phyloP scores from a whole-genome alignment of 2,329 filamentous ascomycete genomes.

The Colletotrichum sansevieriae region DNA sequence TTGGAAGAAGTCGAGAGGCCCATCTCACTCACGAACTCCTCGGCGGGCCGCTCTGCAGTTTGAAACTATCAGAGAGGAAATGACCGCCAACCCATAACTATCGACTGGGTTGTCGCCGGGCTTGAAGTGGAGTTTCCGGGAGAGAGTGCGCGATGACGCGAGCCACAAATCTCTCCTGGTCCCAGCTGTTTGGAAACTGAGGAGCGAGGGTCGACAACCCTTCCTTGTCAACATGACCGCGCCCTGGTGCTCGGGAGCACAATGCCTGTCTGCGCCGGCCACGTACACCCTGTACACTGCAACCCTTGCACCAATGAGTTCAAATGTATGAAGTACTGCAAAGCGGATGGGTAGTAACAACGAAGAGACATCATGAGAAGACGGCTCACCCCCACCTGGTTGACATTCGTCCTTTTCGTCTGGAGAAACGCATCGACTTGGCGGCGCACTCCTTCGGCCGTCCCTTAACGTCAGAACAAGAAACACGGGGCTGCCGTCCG shows the following conservation, averaged over 20 bases:
- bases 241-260: conserved; percentile 35
- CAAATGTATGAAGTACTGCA: conserved; percentile 21
- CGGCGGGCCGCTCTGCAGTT: conserved; percentile 35
- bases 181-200: conserved; percentile 41
- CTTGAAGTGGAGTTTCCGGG: conserved; percentile 39
- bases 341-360: conserved; percentile 28
- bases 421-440: neutral
- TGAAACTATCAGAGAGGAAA: conserved; percentile 28
- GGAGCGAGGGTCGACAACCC: conserved; percentile 32
- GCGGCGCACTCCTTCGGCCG: neutral
- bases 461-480: conserved; percentile 28
- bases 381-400: conserved; percentile 13
- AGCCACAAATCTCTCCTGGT: conserved; percentile 43
- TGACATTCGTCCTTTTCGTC: conserved; percentile 7
- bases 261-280: conserved; percentile 36
- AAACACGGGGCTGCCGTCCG: neutral
- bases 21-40: conserved; percentile 24
- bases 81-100: conserved; percentile 2
- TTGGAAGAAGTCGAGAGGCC: conserved; percentile 21
- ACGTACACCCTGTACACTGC: conserved; percentile 38
- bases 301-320: conserved; percentile 34
- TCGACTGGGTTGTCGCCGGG: conserved; percentile 29
- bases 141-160: conserved; percentile 41
- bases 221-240: conserved; percentile 36
- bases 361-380: conserved; percentile 35